Evolutionary conservation across 306 rosid species (phyloP), one percentile per base, ranked within the genome.

Genomic region (Vachellia pachyceras): DNA sequence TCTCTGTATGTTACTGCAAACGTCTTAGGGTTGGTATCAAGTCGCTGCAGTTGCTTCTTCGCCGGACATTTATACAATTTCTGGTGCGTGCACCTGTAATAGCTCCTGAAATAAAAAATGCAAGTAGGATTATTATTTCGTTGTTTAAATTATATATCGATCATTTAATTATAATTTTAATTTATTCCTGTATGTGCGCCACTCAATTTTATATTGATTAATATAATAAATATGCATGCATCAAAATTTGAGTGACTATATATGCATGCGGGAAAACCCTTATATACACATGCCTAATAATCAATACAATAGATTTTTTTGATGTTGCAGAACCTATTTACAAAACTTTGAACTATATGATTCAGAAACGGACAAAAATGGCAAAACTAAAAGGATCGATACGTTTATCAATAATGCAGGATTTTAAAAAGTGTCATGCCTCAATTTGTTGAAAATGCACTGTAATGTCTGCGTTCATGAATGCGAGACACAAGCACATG

Each of bases 41-140:
- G 79, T 75, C 96, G 68, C 75, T 94, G 98, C 29, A 92, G 93
- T 77, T 83, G 98, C 68, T 89, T 92, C 84, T 92, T 94, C 9
- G 97, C 97, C 3, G 85, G 85, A 50, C 97, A 94, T 0, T 57
- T 70, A 84, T 88, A 92, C 11, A 89, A 40, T 80, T 88, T 92
- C 72, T 94, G 97, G 82, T 94, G 97, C 35, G 98, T 94, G 86
- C 98, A 94, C 82, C 97, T 87, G 44, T 84, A 94, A 82, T 94
- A 94, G 46, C 92, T 37, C 86, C 98, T 94, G 87, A 20, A 50
- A 86, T 5, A 0, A 14, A 49, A n/a, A 55, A 3, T 2, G 11
- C 5, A 22, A 22, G 5, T 7, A 22, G 1, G 33, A 29, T 29
- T 29, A 22, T 3, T 25, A 3, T 3, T 58, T 58, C 66, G 7